Conservation (phyloP, 371 early-diverging fungal genomes). For the Phascolomyces articulosus region DNA sequence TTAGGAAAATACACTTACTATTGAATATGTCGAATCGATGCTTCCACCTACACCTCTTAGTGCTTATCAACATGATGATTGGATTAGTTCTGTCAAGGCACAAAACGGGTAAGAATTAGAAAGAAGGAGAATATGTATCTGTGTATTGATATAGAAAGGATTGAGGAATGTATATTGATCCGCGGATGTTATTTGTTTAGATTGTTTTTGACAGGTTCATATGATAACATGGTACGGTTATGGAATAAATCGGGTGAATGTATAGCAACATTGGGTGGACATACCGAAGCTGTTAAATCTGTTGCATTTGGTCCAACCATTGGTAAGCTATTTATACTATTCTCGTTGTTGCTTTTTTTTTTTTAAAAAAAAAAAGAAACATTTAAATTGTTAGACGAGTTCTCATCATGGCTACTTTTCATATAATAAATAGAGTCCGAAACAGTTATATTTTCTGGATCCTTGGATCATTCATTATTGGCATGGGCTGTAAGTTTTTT, state of each 20-base stretch:
- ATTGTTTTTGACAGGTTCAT: conserved; percentile 80
- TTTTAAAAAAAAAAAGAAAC: too few species aligned
- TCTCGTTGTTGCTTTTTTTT: neutral
- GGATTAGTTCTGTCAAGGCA: conserved; percentile 83
- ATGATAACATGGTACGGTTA: conserved; percentile 82
- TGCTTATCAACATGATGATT: conserved; percentile 89
- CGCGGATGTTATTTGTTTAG: too few species aligned
- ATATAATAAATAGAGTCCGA: neutral
- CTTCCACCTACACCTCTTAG: conserved; percentile 82
- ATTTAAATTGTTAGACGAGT: too few species aligned
- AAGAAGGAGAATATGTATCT: neutral
- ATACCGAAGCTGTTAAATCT: conserved; percentile 74
- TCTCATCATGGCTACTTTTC: too few species aligned
- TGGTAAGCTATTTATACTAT: conserved; percentile 17
- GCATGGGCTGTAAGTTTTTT: conserved; percentile 15
- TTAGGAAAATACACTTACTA: conserved; percentile 82
- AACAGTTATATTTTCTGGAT: conserved; percentile 34
- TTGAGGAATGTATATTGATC: neutral
- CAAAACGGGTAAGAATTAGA: conserved; percentile 25
- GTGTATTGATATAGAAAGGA: neutral
- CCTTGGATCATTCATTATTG: conserved; percentile 49
- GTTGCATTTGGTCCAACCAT: conserved; percentile 41
- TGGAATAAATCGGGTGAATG: conserved; percentile 83
- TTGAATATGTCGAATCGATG: conserved; percentile 92
- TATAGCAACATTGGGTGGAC: conserved; percentile 68